A percentile compares a stretch with the other conserved stretches of the same genome.
phyloP scores from a whole-genome alignment of 768 basidiomycete species.

The Boletus edulis region DNA sequence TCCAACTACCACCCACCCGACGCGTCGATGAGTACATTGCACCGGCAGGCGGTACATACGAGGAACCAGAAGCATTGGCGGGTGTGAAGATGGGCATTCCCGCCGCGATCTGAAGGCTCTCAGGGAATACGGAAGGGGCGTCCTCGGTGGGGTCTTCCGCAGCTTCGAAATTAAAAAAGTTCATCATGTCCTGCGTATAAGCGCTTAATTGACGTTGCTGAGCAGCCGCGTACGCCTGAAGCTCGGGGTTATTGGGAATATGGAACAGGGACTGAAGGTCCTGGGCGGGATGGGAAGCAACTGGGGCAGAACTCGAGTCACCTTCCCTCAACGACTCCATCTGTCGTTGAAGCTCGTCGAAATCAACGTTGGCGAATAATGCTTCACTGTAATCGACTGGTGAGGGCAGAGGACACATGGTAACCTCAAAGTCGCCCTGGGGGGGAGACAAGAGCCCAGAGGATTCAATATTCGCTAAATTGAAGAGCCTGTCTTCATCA shows the following conservation, averaged over 20 bases:
- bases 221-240: constrained; percentile 9
- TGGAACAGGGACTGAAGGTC: constrained; percentile 22
- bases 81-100: constrained; percentile 24
- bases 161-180: constrained; percentile 39
- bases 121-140: neutral
- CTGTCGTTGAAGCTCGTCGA: constrained; percentile 12
- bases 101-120: constrained; percentile 13
- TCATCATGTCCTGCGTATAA: constrained; percentile 32
- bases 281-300: constrained; percentile 1
- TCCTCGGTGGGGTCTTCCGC: constrained; percentile 10
- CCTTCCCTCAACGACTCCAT: neutral
- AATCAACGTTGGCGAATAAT: constrained; percentile 24
- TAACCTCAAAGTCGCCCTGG: constrained; percentile 36
- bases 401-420: constrained; percentile 13
- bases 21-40: constrained; percentile 48
- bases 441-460: constrained; percentile 33
- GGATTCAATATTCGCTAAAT: constrained; percentile 33
- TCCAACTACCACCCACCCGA: constrained; percentile 57
- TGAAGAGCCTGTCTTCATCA: constrained; percentile 35
- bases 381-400: constrained; percentile 8
- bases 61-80: neutral
- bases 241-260: constrained; percentile 8
- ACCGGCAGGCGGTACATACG: constrained; percentile 56
- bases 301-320: constrained; percentile 1
- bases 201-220: constrained; percentile 20